phyloP scores from a whole-genome alignment of 2,329 filamentous ascomycete genomes.

The Pyrenochaeta sp. region DNA sequence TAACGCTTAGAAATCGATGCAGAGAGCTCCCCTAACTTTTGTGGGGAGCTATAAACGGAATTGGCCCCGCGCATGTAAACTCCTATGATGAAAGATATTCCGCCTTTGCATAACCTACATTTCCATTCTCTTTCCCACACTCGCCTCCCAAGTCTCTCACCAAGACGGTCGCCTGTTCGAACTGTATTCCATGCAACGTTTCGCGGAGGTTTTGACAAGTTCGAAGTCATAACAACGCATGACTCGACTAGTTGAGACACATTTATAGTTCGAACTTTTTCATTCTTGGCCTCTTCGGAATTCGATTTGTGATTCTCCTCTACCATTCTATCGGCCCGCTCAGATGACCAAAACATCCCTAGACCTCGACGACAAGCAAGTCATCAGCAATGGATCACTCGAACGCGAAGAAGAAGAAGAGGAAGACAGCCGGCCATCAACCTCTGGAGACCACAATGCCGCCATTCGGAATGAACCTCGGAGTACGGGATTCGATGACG shows the following conservation, averaged over 20 bases:
- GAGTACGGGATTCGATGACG: constrained; percentile 8
- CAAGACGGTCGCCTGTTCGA: neutral
- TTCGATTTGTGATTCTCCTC: no score
- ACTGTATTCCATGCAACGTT: neutral
- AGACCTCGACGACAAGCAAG: constrained; percentile 24
- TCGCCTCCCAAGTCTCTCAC: no score
- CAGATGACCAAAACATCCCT: constrained; percentile 22
- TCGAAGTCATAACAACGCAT: constrained; percentile 1
- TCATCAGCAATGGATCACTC: constrained; percentile 11
- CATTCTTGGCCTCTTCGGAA: no score
- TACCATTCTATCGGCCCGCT: no score
- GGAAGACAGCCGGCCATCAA: constrained; percentile 19
- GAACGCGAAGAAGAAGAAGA: constrained; percentile 27
- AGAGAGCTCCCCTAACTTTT: constrained; percentile 10
- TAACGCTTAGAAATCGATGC: constrained; percentile 37
- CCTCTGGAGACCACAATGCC: constrained; percentile 7
- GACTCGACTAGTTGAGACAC: constrained; percentile 4
- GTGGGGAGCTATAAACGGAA: constrained; percentile 5
- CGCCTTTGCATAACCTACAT: neutral
- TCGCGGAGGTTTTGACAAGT: constrained; percentile 2
- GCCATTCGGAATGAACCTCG: constrained; percentile 2
- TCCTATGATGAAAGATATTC: constrained; percentile 3
- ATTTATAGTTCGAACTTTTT: no score
- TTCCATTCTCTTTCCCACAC: no score
- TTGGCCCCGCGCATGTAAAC: neutral